Base-by-base conservation (phyloP, 768 basidiomycete genomes). In the Boletus speciosus region DNA sequence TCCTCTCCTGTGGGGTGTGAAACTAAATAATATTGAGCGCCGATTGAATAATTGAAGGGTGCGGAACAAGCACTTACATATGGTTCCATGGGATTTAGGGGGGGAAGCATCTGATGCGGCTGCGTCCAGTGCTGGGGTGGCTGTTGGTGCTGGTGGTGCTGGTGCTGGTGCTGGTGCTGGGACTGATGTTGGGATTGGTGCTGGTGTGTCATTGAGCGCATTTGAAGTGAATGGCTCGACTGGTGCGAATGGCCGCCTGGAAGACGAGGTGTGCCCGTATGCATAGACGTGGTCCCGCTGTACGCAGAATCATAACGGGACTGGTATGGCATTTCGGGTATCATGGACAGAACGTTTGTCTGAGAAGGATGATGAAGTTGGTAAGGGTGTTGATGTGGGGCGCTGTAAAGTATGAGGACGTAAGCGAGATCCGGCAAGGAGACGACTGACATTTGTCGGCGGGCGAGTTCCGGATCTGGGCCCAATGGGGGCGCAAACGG, bases 261-360 rank as follows among this genome's bases (percentile, higher is more conserved):
- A 60, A 78, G 75, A 54, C 82, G 74, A 37, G 76, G 51, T 0
- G 47, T 9, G 59, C 71, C 60, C 31, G 69, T 27, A 49, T 74
- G 69, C 47, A 73, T 55, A 31, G 61, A 31, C 11, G 61, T 31
- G 31, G 72, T 59, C 57, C 71, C 70, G 43, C 75, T 61, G 61
- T 85, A 83, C 29, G 71, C 46, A 52, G 76, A 62, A 52, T 85
- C 81, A 56, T 85, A 84, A 60, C 81, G 81, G 44, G 75, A 71
- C 51, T 78, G 76, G 67, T 84, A 83, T 65, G 76, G 64, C 50
- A 80, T 69, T 66, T 87, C 85, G 63, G 85, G 79, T 63, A 85
- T 83, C 69, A 83, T 78, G 42, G 80, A 75, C 45, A 85, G 69
- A 54, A 75, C 62, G 60, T 75, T 76, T 35, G 78, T 67, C 57